Evolutionary conservation across 805 yeast species (phyloP).

Genomic region (Wickerhamiella kazuoi): DNA sequence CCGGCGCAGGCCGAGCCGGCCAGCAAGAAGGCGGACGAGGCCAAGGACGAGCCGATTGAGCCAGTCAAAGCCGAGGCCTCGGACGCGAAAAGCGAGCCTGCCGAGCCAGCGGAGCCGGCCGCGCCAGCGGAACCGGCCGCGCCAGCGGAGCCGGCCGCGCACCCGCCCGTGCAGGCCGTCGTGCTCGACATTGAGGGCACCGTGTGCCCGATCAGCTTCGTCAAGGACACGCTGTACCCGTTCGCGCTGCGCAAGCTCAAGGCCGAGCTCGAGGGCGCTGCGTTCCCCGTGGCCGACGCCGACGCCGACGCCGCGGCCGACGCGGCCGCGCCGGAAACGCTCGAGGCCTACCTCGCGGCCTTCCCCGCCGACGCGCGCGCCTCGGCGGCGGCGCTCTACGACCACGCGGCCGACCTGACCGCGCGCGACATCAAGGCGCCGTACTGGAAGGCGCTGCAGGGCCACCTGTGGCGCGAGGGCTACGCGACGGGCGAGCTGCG

Average conservation of each 20-base stretch:
- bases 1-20: no score
- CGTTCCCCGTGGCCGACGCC: conserved; percentile 18
- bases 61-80: no score
- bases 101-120: no score
- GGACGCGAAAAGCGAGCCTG: no score
- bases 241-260: conserved; percentile 33
- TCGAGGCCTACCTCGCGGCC: conserved; percentile 22
- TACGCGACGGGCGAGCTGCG: conserved; percentile 55
- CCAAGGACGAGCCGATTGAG: no score
- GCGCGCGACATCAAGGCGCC: conserved; percentile 59
- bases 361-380: conserved; percentile 28
- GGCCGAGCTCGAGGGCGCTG: conserved; percentile 10
- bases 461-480: conserved; percentile 66
- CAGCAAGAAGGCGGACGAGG: no score
- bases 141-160: no score
- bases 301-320: conserved; percentile 15
- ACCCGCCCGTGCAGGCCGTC: conserved; percentile 20
- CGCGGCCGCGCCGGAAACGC: conserved; percentile 9
- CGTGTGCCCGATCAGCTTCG: conserved; percentile 79
- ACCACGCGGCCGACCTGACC: conserved; percentile 42
- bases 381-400: conserved; percentile 22
- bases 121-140: no score
- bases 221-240: conserved; percentile 56
- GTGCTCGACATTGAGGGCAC: conserved; percentile 83
- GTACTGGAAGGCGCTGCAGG: conserved; percentile 61